Conservation (phyloP, 192 early-diverging fungal species). For the Mortierella alpina region DNA sequence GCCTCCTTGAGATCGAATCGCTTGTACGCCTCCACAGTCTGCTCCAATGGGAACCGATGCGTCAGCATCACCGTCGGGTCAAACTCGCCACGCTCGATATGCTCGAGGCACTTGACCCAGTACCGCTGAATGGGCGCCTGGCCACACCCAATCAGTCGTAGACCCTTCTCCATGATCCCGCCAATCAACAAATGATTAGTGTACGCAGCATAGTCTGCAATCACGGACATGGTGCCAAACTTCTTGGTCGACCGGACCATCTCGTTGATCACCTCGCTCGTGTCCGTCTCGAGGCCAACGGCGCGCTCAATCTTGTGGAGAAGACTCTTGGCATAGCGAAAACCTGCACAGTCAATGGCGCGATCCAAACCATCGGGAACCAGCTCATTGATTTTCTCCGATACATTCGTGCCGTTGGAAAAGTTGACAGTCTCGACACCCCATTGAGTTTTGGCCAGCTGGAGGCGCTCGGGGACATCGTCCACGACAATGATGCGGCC, state of each 20-base stretch:
- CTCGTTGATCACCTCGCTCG: slow-evolving; percentile 58
- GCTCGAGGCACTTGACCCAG: slow-evolving; percentile 54
- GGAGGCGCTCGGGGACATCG: slow-evolving; percentile 45
- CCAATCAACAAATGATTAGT: slow-evolving; percentile 56
- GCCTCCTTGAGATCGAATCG: slow-evolving; percentile 59
- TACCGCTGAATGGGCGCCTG: slow-evolving; percentile 59
- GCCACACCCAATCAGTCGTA: slow-evolving; percentile 52
- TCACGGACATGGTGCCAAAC: slow-evolving; percentile 61
- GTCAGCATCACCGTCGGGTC: slow-evolving; percentile 63
- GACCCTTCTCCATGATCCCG: slow-evolving; percentile 58
- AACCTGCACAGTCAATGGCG: slow-evolving; percentile 64
- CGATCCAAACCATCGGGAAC: slow-evolving; percentile 60
- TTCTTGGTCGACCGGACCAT: slow-evolving; percentile 53
- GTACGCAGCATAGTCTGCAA: slow-evolving; percentile 63
- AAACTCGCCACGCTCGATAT: slow-evolving; percentile 47
- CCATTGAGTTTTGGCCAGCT: slow-evolving; percentile 36
- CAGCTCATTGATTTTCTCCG: slow-evolving; percentile 38
- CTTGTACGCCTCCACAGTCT: slow-evolving; percentile 53
- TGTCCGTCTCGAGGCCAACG: slow-evolving; percentile 63
- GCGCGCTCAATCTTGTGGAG: slow-evolving; percentile 57
- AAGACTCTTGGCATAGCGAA: slow-evolving; percentile 61
- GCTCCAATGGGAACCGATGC: slow-evolving; percentile 55
- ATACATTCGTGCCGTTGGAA: slow-evolving; percentile 37
- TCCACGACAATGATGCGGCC: slow-evolving; percentile 59
- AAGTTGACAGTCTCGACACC: slow-evolving; percentile 48